Conservation (phyloP, 2,329 filamentous ascomycete genomes). For the Ceratocystis papillata region DNA sequence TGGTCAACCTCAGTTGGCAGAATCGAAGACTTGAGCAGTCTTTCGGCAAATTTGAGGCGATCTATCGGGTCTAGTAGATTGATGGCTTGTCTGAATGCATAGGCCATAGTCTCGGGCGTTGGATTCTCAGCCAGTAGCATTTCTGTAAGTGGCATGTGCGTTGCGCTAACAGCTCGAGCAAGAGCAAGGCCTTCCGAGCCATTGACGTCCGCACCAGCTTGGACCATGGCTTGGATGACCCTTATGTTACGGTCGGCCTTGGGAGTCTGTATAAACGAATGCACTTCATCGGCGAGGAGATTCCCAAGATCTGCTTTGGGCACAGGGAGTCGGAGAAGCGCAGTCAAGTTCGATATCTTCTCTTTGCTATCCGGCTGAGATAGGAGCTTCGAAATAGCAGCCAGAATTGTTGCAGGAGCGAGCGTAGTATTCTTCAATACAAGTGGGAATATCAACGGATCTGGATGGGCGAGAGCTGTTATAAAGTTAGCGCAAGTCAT, state of each 20-base stretch:
- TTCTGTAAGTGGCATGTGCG: constrained; percentile 39
- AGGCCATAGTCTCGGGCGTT: constrained; percentile 37
- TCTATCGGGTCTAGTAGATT: constrained; percentile 42
- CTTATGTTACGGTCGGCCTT: constrained; percentile 34
- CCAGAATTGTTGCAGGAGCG: constrained; percentile 35
- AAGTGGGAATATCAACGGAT: constrained; percentile 40
- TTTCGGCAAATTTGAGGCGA: constrained; percentile 41
- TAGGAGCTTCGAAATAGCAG: constrained; percentile 36
- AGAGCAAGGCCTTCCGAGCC: constrained; percentile 42
- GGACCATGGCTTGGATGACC: constrained; percentile 39
- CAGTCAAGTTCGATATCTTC: constrained; percentile 42
- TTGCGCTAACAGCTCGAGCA: constrained; percentile 40
- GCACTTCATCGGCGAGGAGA: constrained; percentile 43
- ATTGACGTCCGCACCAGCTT: constrained; percentile 46
- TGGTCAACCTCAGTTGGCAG: constrained; percentile 40
- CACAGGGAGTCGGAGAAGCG: constrained; percentile 37
- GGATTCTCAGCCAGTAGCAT: constrained; percentile 38
- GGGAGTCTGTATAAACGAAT: constrained; percentile 34
- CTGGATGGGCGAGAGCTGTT: constrained; percentile 35
- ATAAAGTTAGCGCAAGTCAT: constrained; percentile 24
- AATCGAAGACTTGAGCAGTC: constrained; percentile 41
- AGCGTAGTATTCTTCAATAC: constrained; percentile 40
- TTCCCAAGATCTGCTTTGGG: constrained; percentile 35
- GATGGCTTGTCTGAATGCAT: constrained; percentile 43
- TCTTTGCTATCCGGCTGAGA: constrained; percentile 36